A percentile compares a stretch with the other conserved stretches of the same genome.
These are phyloP conservation scores for Acorus gramineus DNA, from an alignment of 106 monocot species.

Conservation along the genomic window DNA sequence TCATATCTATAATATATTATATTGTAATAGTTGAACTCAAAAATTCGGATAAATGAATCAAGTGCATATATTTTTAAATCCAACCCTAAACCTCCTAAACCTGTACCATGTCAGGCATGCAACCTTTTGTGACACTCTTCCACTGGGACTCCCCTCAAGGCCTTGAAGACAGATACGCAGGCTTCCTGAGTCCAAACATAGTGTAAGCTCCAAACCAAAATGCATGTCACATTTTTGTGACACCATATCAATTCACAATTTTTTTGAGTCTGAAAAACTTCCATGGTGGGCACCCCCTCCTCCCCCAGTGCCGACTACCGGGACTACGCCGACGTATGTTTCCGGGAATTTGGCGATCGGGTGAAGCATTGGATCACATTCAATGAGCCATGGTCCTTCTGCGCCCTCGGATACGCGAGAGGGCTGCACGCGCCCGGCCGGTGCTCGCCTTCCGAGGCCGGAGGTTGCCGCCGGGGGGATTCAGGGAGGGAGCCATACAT, in stretches of 20 bases:
- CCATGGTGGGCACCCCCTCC: not conserved
- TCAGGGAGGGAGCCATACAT: conserved; percentile 50
- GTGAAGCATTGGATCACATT: conserved; percentile 78
- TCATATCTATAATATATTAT: too few species aligned
- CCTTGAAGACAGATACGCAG: conserved; percentile 47
- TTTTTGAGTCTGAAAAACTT: not conserved
- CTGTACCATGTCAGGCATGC: conserved; percentile 24
- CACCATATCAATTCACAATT: not conserved
- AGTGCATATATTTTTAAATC: too few species aligned
- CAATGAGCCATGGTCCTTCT: conserved; percentile 49
- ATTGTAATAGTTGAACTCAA: too few species aligned
- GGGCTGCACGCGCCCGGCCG: conserved; percentile 43
- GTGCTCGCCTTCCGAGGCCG: conserved; percentile 32
- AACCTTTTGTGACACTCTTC: conserved; percentile 59
- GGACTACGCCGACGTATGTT: conserved; percentile 38
- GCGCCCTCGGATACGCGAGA: conserved; percentile 15
- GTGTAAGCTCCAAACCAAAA: conserved; percentile 17
- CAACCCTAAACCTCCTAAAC: not conserved
- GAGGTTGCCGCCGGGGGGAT: conserved; percentile 28
- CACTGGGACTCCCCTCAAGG: conserved; percentile 70
- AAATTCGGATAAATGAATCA: too few species aligned
- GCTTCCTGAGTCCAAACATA: conserved; percentile 39
- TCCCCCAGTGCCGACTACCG: conserved; percentile 32
- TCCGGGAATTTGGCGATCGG: conserved; percentile 48
- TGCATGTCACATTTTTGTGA: too few species aligned